phyloP scores from a whole-genome alignment of 2,329 filamentous ascomycete species.

The Diaporthe vexans region DNA sequence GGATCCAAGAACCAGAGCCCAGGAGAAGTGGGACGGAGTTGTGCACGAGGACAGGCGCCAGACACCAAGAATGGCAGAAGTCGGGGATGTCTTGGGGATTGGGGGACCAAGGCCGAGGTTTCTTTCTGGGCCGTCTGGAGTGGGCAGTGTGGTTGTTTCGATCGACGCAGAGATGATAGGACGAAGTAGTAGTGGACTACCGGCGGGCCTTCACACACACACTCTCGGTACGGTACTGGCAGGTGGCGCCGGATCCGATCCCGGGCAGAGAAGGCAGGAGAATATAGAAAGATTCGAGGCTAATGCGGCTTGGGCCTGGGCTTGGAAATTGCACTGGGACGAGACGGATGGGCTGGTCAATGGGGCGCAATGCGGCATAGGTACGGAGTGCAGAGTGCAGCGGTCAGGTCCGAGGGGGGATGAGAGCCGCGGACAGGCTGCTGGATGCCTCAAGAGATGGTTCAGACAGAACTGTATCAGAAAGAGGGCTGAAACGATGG shows the following conservation, averaged over 20 bases:
- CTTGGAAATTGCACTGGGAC: conserved; percentile 23
- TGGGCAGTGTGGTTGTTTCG: conserved; percentile 26
- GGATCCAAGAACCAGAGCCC: neutral
- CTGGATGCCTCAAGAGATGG: conserved; percentile 32
- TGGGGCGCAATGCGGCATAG: neutral
- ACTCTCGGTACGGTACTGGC: neutral
- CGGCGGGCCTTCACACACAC: neutral
- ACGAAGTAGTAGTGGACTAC: conserved; percentile 1
- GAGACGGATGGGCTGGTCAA: conserved; percentile 24
- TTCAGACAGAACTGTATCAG: conserved; percentile 38
- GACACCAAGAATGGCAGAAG: conserved; percentile 3
- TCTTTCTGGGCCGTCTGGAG: conserved; percentile 29
- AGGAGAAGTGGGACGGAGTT: conserved; percentile 22
- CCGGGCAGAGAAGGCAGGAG: conserved; percentile 3
- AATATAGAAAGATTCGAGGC: conserved; percentile 16
- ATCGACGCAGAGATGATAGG: conserved; percentile 34
- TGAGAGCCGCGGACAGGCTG: neutral
- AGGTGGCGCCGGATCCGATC: neutral
- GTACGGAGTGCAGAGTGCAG: neutral
- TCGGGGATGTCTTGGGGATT: conserved; percentile 26
- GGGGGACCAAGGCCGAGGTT: conserved; percentile 22
- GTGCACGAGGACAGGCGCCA: conserved; percentile 12
- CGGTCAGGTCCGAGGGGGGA: neutral
- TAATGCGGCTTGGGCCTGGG: conserved; percentile 1
- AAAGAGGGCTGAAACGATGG: conserved; percentile 40